Evolutionary conservation across 371 early-diverging fungal genomes (phyloP), one percentile per base, ranked within the genome.

Genomic region (Paraphysoderma sedebokerense): DNA sequence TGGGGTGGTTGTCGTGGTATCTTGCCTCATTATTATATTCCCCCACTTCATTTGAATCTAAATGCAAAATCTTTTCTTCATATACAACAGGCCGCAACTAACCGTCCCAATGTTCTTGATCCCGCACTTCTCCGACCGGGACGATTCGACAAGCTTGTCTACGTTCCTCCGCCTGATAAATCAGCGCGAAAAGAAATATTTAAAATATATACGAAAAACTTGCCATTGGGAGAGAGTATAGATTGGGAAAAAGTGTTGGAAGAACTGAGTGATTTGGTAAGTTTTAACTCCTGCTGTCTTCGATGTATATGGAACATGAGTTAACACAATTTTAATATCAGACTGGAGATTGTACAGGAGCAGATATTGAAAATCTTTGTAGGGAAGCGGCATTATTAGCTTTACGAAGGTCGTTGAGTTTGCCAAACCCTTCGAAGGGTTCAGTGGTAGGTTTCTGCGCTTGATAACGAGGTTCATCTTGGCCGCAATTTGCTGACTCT

Each of bases 51-150:
- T n/a, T 39, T 15, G 12, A 38, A 23, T 11, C 11, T 5, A 12
- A 13, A 23, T 46, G 31, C 13, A 24, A 38, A 42, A 23, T 4
- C 54, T 54, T 17, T 59, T 50, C 3, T 33, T 58, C 46, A 34
- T 44, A 17, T 59, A 82, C n/a, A n/a, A n/a, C n/a, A n/a, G 57
- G 77, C 84, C 70, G 99, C 99, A 1, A 99, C 99, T 0, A 99
- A 99, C 61, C 78, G 99, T 38, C 92, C 97, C 0, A 98, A 98
- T 55, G 71, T 90, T 74, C 63, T 92, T 37, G 98, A 92, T 58
- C 81, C 83, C 15, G 98, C 98, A 6, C 59, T 98, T 20, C 57
- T 98, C 58, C 63, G 98, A 31, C 92, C 98, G 0, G 98, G 98
- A 1, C 70, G 98, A 48, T 92, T 98, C 57, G 98, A 98, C 61